A percentile compares a stretch with the other conserved stretches of the same genome.
These are phyloP conservation scores for barley (Hordeum vulgare) DNA, from an alignment of 176 grass and related monocot species.

Conservation along the genomic window DNA sequence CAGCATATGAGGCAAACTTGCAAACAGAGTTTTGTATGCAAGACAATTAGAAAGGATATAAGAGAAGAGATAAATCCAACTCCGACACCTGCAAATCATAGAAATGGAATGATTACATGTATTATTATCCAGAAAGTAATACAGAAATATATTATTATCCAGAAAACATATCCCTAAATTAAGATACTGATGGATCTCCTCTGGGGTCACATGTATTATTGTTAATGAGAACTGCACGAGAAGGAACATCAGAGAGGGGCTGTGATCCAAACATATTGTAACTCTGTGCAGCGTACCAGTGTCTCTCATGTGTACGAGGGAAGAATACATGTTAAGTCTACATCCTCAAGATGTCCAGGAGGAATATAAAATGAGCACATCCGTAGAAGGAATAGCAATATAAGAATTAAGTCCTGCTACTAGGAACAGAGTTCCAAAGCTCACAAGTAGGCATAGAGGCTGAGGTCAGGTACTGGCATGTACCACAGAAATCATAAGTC, in stretches of 20 bases:
- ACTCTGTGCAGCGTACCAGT: not conserved
- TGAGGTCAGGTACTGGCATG: not conserved
- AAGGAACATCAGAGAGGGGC: not conserved
- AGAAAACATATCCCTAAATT: not conserved
- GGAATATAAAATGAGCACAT: not conserved
- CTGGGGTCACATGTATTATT: not conserved
- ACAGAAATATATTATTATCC: not conserved
- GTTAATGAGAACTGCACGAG: not conserved
- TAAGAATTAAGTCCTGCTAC: not conserved
- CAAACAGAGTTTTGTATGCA: slow-evolving; percentile 11
- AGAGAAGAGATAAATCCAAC: slow-evolving; percentile 99
- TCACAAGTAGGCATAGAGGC: too few relatives aligned
- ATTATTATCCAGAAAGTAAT: not conserved
- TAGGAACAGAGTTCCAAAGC: not conserved
- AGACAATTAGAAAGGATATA: slow-evolving; percentile 66
- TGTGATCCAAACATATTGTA: not conserved
- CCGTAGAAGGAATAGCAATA: not conserved
- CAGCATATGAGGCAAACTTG: not conserved
- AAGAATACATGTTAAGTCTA: not conserved
- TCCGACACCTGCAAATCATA: slow-evolving; percentile 65
- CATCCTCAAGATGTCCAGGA: not conserved
- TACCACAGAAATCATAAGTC: not conserved
- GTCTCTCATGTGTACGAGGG: not conserved
- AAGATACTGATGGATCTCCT: not conserved
- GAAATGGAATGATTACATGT: slow-evolving; percentile 10